Base-by-base conservation (phyloP, 352 stramenopile genomes). In the Globisporangium carolinianum region DNA sequence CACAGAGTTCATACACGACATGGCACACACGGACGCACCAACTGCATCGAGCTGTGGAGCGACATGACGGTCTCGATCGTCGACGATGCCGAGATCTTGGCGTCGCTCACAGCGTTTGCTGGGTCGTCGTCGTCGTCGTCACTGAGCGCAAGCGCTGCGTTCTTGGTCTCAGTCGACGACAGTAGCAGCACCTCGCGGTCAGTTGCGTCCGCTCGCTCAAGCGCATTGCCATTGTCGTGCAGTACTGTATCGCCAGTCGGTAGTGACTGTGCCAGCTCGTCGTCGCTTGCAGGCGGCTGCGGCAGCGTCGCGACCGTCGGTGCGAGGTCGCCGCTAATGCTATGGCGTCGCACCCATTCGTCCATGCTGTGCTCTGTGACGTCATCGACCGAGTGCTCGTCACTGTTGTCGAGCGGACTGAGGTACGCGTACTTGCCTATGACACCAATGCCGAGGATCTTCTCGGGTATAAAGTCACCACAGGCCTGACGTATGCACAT, bases 401-500 rank as follows among this genome's bases (percentile, higher is more conserved):
- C 73, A 32, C 24, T 32, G 15, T 87, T 73, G 17, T 63, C 58
- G 6, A 87, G 55, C 5, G 84, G 75, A 58, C 87, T 76, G 57
- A 94, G 67, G 32, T 79, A 91, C 10, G 82, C 82, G 58, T 88
- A 92, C 51, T 92, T 92, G 53, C 79, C 82, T 9, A 94, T 59
- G 6, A 94, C 84, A 17, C 80, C 80, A 8, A 94, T 64, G 14
- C 84, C 84, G 11, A 94, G 57, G 53, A 94, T 91, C 55, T 94
- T 94, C 57, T 94, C 84, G 2, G 83, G 84, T 36, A 94, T 94
- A 47, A 94, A 94, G 17, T 94, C 84, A 15, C 84, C 84, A 41
- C 82, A 89, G 0, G 82, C 81, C 74, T 84, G 14, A 15, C n/a
- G 17, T 7, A 32, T 32, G 3, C 24, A 32, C 24, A 32, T 32